phyloP scores from a whole-genome alignment of 2,329 filamentous ascomycete genomes.

The Ceratocystis huliohia region DNA sequence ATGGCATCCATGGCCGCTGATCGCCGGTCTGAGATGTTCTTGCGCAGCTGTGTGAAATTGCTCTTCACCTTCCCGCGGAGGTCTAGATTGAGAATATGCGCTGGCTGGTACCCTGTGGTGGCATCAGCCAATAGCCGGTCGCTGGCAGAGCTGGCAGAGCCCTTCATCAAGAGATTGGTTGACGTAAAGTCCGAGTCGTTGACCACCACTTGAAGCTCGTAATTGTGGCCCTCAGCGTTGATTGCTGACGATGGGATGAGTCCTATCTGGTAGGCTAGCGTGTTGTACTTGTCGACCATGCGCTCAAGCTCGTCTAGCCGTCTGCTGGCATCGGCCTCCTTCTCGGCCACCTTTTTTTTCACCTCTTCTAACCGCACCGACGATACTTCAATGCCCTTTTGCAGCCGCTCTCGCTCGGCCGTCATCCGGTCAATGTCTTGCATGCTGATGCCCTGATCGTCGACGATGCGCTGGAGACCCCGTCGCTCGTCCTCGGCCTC shows the following conservation, averaged over 20 bases:
- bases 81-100: conserved; percentile 79
- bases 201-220: conserved; percentile 72
- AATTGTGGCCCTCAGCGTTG: conserved; percentile 75
- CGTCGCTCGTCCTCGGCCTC: conserved; percentile 73
- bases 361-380: conserved; percentile 67
- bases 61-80: conserved; percentile 71
- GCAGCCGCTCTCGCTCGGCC: conserved; percentile 82
- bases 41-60: conserved; percentile 63
- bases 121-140: conserved; percentile 74
- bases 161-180: conserved; percentile 31
- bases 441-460: conserved; percentile 88
- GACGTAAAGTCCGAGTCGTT: conserved; percentile 67
- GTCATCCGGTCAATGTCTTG: conserved; percentile 99
- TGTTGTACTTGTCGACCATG: conserved; percentile 83
- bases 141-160: conserved; percentile 41
- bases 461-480: conserved; percentile 70
- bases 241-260: conserved; percentile 73
- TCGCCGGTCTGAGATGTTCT: conserved; percentile 83
- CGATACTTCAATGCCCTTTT: conserved; percentile 71
- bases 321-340: conserved; percentile 71
- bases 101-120: conserved; percentile 76
- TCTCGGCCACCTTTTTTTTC: conserved; percentile 70
- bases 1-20: conserved; percentile 74
- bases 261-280: conserved; percentile 82
- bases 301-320: conserved; percentile 89